These are phyloP conservation scores for Saccharum spontaneum DNA, from an alignment of 176 grass and related monocot genomes.

Conservation along the genomic window DNA sequence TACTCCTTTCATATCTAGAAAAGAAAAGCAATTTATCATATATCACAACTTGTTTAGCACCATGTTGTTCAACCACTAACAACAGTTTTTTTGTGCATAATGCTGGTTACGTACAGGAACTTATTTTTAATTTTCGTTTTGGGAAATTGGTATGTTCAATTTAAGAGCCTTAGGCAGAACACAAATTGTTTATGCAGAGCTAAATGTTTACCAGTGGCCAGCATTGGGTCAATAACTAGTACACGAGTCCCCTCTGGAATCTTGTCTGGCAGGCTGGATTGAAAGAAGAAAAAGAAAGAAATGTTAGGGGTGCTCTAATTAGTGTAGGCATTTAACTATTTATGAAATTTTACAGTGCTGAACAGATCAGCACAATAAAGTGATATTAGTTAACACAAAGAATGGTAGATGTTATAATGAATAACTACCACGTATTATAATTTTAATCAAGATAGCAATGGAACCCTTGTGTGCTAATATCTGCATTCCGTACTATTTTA, in stretches of 20 bases:
- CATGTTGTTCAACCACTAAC: conserved; percentile 5
- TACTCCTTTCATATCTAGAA: background rate
- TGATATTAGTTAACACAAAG: conserved; percentile 1
- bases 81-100: conserved; percentile 3
- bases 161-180: conserved; percentile 3
- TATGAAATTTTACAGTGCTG: background rate
- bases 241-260: conserved; percentile 79
- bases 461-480: background rate
- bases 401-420: background rate
- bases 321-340: background rate
- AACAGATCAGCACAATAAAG: conserved; percentile 14
- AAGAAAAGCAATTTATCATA: conserved; percentile 3
- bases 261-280: conserved; percentile 80
- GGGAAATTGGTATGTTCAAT: background rate
- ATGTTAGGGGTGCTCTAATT: background rate
- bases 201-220: conserved; percentile 75
- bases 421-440: background rate
- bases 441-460: conserved; percentile 20
- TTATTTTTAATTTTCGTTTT: background rate
- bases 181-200: conserved; percentile 16
- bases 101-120: conserved; percentile 16
- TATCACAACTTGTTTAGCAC: background rate
- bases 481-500: background rate
- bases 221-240: conserved; percentile 94
- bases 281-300: conserved; percentile 5